Base-by-base conservation (phyloP, 225 moss, liverwort and hornwort genomes). In the Thuidium tamariscinum region DNA sequence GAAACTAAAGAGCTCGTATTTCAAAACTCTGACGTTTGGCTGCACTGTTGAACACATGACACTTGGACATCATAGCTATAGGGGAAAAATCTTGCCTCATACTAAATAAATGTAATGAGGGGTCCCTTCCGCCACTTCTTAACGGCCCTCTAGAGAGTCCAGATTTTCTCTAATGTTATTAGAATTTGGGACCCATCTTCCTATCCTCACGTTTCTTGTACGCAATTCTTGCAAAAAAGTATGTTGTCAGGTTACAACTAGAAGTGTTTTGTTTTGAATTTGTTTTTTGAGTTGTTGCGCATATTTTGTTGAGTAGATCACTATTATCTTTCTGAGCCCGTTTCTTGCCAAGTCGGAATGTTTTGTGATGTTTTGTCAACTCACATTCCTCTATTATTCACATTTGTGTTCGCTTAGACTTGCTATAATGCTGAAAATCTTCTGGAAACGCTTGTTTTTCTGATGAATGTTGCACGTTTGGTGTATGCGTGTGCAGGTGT, bases 401-500 rank as follows among this genome's bases (percentile, higher is more conserved):
- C 30, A 49, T 80, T 82, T 73, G 37, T 74, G 72, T 64, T 86
- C 56, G 25, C 49, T 46, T 27, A 46, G 22, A 74, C 70, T 77
- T 60, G 71, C 26, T 51, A n/a, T n/a, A n/a, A 34, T 69, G 61
- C 29, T 70, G 48, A 79, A 11, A 17, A 80, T 74, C 56, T 64
- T 64, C 30, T 82, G 44, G 25, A 39, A 70, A 79, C 30, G 23
- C 78, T 15, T 63, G 2, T 39, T 62, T 84, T 62, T 46, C 26
- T 90, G 36, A 91, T n/a, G 65, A 16, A 44, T 74, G 36, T 69
- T 55, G 55, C 56, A 64, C 46, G 72, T 67, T 36, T 57, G 83
- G n/a, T 83, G 27, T 78, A 55, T 87, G 76, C 22, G 9, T 79
- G 81, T 83, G 72, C 90, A 97, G 97, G 96, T 98, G 74, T 94